Percentiles rank a stretch among this genome's conserved stretches.
These are phyloP conservation scores for Lagerstroemia speciosa DNA, from an alignment of 345 rosid species.

Conservation along the genomic window DNA sequence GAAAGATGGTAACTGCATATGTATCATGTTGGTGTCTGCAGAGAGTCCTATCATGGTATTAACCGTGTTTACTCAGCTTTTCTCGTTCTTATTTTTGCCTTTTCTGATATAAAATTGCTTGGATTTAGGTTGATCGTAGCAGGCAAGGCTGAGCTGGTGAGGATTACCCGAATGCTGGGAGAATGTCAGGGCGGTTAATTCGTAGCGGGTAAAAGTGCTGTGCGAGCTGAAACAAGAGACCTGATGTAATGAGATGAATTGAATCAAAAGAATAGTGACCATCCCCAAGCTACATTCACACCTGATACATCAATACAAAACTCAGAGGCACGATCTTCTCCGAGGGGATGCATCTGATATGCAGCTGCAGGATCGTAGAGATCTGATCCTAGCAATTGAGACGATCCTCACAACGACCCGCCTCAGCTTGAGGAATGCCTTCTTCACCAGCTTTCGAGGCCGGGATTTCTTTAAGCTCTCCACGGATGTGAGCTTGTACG, in stretches of 20 bases:
- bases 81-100: not conserved
- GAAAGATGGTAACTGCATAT: not conserved
- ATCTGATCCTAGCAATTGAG: constrained; percentile 16
- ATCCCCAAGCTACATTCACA: not conserved
- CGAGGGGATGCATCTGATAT: constrained; percentile 10
- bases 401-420: constrained; percentile 19
- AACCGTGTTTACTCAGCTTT: not conserved
- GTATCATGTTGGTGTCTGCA: not conserved
- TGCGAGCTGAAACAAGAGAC: not conserved
- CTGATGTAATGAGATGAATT: not conserved
- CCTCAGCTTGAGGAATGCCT: constrained; percentile 26
- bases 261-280: not conserved
- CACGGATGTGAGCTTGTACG: constrained; percentile 29
- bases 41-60: not conserved
- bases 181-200: not conserved
- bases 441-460: constrained; percentile 19
- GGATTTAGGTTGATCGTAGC: not conserved
- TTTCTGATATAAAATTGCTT: not conserved
- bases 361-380: constrained; percentile 20
- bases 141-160: not conserved
- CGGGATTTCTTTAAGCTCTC: constrained; percentile 16
- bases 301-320: not conserved
- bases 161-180: not conserved
- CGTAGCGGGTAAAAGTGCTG: not conserved
- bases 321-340: not conserved